Evolutionary conservation across 2,329 filamentous ascomycete genomes (phyloP), one percentile per base, ranked within the genome.

Genomic region (Colletotrichum musicola): DNA sequence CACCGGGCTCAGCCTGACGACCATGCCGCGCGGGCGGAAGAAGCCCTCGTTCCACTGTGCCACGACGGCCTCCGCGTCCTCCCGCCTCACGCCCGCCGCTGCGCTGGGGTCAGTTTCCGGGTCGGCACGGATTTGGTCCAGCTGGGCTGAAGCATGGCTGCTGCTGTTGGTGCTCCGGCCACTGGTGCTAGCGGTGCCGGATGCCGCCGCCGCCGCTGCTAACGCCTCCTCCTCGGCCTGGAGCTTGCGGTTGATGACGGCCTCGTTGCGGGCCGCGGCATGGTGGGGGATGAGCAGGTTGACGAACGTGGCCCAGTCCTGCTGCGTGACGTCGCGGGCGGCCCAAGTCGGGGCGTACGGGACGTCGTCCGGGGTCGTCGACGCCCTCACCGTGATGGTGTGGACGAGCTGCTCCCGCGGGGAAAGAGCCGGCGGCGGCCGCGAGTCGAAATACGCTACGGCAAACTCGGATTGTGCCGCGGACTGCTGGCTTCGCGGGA

Each of bases 291-390:
- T 74, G 16, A 90, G 75, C 68, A 84, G 85, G 72, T 89, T 89
- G 53, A 87, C 71, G 75, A 90, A 90, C 0, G 87, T 89, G 42
- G 82, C 81, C 88, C 88, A 90, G 73, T 90, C 88, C 72, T 86
- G 83, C 14, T 77, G 72, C 1, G 78, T 82, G 13, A 88, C 80
- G 60, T 87, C 85, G 46, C 81, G 82, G 5, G 71, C 71, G 6
- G 74, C 77, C 73, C 81, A 81, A 38, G 77, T 77, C 10, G 71
- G 59, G 1, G 77, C 80, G 61, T 82, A 86, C 0, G 85, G 83
- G 10, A 88, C 77, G 60, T 84, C 80, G 6, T 80, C 77, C 0
- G 83, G 81, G 3, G 76, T 73, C n/a, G 80, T 81, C 38, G 74
- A 66, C 3, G 76, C 71, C 3, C 72, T 72, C 9, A 87, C 73